Evolutionary conservation across 2,329 filamentous ascomycete genomes (phyloP).

Genomic region (Xylaria sp.): DNA sequence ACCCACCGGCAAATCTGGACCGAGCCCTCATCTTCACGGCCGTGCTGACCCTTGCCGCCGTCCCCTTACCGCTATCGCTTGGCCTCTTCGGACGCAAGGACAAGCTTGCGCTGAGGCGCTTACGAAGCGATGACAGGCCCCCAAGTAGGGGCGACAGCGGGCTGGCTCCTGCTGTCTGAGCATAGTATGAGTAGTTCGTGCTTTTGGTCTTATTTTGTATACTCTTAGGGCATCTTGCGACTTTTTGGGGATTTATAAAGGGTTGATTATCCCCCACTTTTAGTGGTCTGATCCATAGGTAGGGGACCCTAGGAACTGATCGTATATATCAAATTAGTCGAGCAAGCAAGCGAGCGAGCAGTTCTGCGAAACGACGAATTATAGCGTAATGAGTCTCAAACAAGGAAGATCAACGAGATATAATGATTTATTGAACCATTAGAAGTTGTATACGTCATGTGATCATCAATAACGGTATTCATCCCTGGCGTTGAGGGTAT

Average conservation of each 20-base stretch:
- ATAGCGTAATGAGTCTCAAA: background rate
- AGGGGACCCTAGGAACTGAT: background rate
- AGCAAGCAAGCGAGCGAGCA: constrained; percentile 2
- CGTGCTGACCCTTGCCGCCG: constrained; percentile 71
- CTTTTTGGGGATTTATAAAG: background rate
- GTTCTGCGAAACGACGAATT: background rate
- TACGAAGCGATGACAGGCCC: constrained; percentile 57
- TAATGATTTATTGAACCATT: background rate
- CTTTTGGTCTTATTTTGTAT: background rate
- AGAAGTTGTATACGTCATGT: background rate
- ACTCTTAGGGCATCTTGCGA: background rate
- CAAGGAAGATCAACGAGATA: too few relatives aligned
- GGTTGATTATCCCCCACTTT: background rate
- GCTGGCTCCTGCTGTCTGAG: constrained; percentile 16
- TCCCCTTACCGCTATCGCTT: constrained; percentile 75
- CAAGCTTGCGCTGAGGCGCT: constrained; percentile 62
- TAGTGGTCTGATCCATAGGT: background rate
- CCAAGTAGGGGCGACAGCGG: background rate
- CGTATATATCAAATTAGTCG: background rate
- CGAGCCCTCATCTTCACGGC: constrained; percentile 82
- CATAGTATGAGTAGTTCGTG: background rate
- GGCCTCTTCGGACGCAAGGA: constrained; percentile 74
- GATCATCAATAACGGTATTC: background rate
- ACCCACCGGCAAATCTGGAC: constrained; percentile 78
- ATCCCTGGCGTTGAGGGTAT: background rate